These are phyloP conservation scores for Taiozyma sp. DNA, from an alignment of 1,139 yeast species.

Conservation along the genomic window DNA sequence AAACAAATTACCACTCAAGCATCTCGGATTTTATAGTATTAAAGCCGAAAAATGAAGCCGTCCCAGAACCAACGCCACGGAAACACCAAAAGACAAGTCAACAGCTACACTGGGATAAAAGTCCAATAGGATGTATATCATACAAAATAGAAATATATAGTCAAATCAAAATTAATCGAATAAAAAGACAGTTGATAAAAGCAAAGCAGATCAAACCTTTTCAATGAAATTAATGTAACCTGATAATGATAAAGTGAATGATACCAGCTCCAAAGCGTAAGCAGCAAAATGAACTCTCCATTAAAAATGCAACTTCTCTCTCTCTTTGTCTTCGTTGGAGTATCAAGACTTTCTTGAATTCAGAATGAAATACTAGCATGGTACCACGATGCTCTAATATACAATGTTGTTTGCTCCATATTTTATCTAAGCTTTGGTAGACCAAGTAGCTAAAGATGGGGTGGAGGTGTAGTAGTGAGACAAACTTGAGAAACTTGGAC, in stretches of 20 bases:
- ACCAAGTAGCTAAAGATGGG: constrained; percentile 52
- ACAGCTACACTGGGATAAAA: background rate
- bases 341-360: background rate
- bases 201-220: background rate
- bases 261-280: background rate
- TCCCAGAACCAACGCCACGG: background rate
- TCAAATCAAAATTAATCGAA: background rate
- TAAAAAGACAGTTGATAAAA: background rate
- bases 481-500: constrained; percentile 47
- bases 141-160: background rate
- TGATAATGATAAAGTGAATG: background rate
- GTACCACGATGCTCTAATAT: background rate
- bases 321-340: background rate
- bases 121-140: background rate
- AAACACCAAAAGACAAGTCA: background rate
- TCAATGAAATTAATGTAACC: background rate
- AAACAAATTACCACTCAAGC: background rate
- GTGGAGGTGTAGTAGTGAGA: constrained; percentile 50
- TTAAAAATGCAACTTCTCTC: background rate
- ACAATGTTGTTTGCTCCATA: background rate
- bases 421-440: constrained; percentile 50
- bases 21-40: background rate
- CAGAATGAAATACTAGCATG: background rate
- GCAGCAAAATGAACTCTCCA: background rate
- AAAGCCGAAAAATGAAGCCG: background rate